Conservation (phyloP, 257 asterid genomes). For the Salvia rosmarinus region DNA sequence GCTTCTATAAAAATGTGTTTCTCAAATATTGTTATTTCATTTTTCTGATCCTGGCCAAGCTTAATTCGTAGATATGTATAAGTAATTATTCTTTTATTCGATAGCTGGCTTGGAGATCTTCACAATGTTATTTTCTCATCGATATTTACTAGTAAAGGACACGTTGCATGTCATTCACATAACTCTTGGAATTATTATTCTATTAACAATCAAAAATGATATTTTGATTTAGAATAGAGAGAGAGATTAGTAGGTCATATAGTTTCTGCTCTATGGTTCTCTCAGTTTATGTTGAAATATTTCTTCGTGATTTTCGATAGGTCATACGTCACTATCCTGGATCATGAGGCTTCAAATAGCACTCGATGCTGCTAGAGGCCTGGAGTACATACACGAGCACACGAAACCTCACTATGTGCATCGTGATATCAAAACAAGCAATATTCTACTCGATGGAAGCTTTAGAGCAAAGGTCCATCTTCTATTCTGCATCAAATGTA, state of each 20-base stretch:
- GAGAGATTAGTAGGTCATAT: not conserved
- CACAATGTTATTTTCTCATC: too few species aligned
- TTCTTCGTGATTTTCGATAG: constrained; percentile 42
- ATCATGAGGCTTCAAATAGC: constrained; percentile 90
- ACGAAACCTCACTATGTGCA: constrained; percentile 96
- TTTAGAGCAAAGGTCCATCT: constrained; percentile 80
- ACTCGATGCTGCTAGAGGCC: constrained; percentile 97
- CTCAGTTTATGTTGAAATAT: not conserved
- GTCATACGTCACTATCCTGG: constrained; percentile 90
- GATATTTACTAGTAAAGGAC: not conserved
- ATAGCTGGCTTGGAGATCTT: too few species aligned
- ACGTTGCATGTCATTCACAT: not conserved
- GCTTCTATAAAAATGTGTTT: not conserved
- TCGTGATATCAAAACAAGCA: constrained; percentile 93
- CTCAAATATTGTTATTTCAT: not conserved
- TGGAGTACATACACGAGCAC: constrained; percentile 98
- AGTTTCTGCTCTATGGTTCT: constrained; percentile 12
- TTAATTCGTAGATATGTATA: too few species aligned
- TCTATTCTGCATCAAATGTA: constrained; percentile 12
- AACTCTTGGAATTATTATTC: too few species aligned
- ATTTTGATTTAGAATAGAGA: not conserved
- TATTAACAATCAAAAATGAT: too few species aligned
- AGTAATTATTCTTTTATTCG: too few species aligned
- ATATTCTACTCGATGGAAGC: constrained; percentile 82
- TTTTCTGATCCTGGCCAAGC: not conserved